A percentile compares a stretch with the other conserved stretches of the same genome.
These are phyloP conservation scores for Paramyrothecium roridum DNA, from an alignment of 2,329 filamentous ascomycete genomes.

Conservation along the genomic window DNA sequence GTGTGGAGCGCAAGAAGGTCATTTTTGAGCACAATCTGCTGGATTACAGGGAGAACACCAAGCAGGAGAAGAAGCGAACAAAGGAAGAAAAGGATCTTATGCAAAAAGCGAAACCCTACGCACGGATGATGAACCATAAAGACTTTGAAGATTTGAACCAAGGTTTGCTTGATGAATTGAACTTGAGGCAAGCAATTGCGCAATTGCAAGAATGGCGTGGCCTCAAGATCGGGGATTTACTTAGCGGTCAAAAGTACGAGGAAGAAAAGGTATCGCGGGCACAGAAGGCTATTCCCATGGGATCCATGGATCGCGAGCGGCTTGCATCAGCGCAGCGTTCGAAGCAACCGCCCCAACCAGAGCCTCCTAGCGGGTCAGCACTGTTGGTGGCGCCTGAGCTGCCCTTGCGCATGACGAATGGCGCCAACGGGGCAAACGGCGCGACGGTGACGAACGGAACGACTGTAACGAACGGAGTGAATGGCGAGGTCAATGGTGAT, in stretches of 20 bases:
- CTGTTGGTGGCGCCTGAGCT: slow-evolving; percentile 78
- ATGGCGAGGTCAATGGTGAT: slow-evolving; percentile 41
- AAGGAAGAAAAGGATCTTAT: slow-evolving; percentile 92
- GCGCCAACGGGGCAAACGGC: slow-evolving; percentile 14
- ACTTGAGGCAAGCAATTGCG: slow-evolving; percentile 81
- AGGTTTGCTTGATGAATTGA: slow-evolving; percentile 85
- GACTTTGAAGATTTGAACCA: slow-evolving; percentile 87
- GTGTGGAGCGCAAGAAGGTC: slow-evolving; percentile 92
- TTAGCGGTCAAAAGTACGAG: slow-evolving; percentile 89
- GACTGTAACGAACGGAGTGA: slow-evolving; percentile 23
- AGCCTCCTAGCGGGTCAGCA: slow-evolving; percentile 71
- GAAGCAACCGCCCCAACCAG: slow-evolving; percentile 63
- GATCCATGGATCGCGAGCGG: slow-evolving; percentile 77
- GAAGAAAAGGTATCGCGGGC: slow-evolving; percentile 76
- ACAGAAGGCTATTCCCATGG: slow-evolving; percentile 68
- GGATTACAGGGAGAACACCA: slow-evolving; percentile 89
- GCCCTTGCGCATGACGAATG: slow-evolving; percentile 52
- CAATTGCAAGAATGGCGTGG: slow-evolving; percentile 94
- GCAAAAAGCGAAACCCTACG: slow-evolving; percentile 93
- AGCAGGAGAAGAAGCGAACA: slow-evolving; percentile 87
- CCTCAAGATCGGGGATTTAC: slow-evolving; percentile 78
- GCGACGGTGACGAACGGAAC: not conserved
- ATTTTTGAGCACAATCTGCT: slow-evolving; percentile 93
- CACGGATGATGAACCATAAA: slow-evolving; percentile 89
- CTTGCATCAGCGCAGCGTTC: slow-evolving; percentile 69